phyloP scores from a whole-genome alignment of 306 rosid genomes.

The Gastrolobium villosum region DNA sequence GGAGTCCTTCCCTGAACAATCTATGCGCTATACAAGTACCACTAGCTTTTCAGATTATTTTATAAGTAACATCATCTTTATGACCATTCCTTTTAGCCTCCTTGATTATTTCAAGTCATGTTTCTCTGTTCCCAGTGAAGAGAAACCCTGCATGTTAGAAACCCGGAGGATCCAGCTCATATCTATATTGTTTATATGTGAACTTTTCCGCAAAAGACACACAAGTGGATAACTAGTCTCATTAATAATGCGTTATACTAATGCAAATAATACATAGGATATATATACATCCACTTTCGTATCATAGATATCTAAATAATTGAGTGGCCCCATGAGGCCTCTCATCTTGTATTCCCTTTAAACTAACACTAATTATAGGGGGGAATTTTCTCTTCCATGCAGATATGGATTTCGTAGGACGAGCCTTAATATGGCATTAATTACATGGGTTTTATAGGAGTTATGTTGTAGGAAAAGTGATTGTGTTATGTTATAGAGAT shows the following conservation, averaged over 20 bases:
- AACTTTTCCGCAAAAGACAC: constrained; percentile 51
- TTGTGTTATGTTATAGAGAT: no score
- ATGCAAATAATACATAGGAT: constrained; percentile 46
- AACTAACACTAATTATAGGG: constrained; percentile 35
- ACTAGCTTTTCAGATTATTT: constrained; percentile 28
- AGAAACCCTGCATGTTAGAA: constrained; percentile 47
- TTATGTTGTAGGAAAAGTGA: no score
- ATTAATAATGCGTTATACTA: constrained; percentile 46
- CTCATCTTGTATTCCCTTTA: constrained; percentile 42
- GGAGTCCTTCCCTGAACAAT: background rate
- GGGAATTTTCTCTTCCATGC: constrained; percentile 16
- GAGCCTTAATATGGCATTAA: constrained; percentile 21
- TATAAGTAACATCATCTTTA: constrained; percentile 10
- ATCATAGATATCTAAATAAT: constrained; percentile 29
- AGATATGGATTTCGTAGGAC: constrained; percentile 19
- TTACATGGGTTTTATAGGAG: no score
- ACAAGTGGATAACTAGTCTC: constrained; percentile 37
- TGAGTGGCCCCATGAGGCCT: constrained; percentile 41
- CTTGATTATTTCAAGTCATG: constrained; percentile 35
- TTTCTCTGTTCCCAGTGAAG: constrained; percentile 43
- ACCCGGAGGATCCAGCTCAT: constrained; percentile 55
- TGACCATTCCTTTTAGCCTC: constrained; percentile 25
- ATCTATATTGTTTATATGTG: constrained; percentile 43
- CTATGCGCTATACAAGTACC: background rate
- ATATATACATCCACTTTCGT: constrained; percentile 1